Base-by-base conservation (phyloP, 2,329 filamentous ascomycete genomes). In the Aspergillus japonicus region DNA sequence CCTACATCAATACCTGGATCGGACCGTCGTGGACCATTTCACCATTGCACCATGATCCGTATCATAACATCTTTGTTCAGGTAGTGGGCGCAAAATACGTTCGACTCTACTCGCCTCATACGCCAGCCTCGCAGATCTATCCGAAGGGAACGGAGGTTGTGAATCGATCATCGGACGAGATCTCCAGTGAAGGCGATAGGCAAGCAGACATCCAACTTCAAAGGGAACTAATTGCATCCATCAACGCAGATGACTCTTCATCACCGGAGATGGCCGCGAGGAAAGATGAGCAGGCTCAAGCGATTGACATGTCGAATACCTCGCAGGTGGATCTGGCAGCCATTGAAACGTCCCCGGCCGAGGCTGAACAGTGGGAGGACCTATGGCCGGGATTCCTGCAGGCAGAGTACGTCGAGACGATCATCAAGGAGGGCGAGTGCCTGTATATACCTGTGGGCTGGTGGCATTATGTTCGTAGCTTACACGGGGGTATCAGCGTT, bases 381-480 rank as follows among this genome's bases (percentile, higher is more conserved):
- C 66, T 73, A 10, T 87, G 80, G 73, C 82, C 83, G 1, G 73
- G 76, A 0, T 90, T 96, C 64, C 73, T 74, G 52, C 74, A 81
- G 0, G 81, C 90, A 1, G 79, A 83, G 56, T 94, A 89, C 71
- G 77, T 90, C 35, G 95, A 99, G 70, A 88, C 78, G 1, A 83
- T 98, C 1, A 77, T 99, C 5, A 85, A 83, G 31, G 89, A 90
- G 0, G 95, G 94, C 0, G 92, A 99, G 56, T 89, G 87, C 64
- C 73, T 99, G 56, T 95, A 96, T 72, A 91, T 99, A 56, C 95
- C 95, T 0, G 83, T 91, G 5, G 95, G 94, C 0, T 99, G 95
- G 94, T 99, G 95, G 95, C 95, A 99, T 80, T 98, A 97, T 75
- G 91, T 98, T 3, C 83, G 90, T 61, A 92, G 92, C 53, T 73